phyloP scores from a whole-genome alignment of 2,329 filamentous ascomycete genomes.

The Ceratocystis huliohia region DNA sequence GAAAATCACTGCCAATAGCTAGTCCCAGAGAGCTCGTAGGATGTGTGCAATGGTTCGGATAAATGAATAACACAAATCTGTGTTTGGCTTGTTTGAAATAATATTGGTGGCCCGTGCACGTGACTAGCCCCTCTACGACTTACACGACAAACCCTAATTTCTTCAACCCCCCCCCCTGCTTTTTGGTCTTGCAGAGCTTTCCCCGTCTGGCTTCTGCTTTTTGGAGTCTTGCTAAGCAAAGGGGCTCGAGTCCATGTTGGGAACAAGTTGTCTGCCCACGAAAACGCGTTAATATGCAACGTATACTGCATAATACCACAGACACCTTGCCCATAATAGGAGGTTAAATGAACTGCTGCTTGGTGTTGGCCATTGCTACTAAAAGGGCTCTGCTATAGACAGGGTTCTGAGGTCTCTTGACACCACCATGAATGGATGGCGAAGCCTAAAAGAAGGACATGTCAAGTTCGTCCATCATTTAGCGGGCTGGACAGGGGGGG shows the following conservation, averaged over 20 bases:
- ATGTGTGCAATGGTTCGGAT: background rate
- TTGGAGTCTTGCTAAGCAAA: background rate
- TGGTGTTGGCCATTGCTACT: background rate
- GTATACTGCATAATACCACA: background rate
- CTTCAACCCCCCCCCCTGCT: background rate
- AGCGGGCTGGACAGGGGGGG: background rate
- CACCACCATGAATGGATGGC: background rate
- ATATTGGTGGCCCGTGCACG: background rate
- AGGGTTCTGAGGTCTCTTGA: background rate
- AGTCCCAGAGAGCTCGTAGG: too few species aligned
- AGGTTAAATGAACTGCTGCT: background rate
- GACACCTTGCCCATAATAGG: background rate
- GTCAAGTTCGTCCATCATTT: background rate
- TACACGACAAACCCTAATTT: background rate
- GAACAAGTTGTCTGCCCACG: background rate
- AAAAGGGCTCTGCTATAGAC: background rate
- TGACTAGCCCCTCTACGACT: background rate
- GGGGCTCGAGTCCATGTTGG: background rate
- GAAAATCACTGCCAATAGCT: too few species aligned
- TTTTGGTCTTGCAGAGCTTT: background rate
- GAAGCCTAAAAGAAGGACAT: slow-evolving; percentile 9
- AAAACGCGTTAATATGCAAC: background rate
- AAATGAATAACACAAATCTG: background rate
- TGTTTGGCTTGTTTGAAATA: background rate
- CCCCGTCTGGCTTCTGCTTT: too few species aligned